Evolutionary conservation across 2,329 filamentous ascomycete species (phyloP).

Genomic region (Ustulina deusta): DNA sequence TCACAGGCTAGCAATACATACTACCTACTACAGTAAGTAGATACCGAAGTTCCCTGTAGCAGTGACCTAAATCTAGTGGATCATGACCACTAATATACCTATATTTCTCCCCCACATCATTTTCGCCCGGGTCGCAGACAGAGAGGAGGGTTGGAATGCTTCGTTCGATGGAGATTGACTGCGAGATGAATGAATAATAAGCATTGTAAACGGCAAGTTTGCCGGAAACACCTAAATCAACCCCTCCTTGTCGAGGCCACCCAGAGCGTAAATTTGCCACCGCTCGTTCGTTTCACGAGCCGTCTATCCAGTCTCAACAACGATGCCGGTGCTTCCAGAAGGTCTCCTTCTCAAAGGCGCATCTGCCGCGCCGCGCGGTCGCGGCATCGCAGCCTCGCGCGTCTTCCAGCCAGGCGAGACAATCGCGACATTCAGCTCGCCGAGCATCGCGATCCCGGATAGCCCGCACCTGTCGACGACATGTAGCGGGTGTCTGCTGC

Average conservation of each 20-base stretch:
- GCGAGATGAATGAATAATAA: constrained; percentile 23
- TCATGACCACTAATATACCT: neutral
- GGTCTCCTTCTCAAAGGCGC: constrained; percentile 29
- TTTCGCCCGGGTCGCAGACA: neutral
- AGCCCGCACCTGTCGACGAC: constrained; percentile 55
- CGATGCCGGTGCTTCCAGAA: constrained; percentile 27
- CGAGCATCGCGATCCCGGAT: constrained; percentile 62
- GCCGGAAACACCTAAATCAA: constrained; percentile 4
- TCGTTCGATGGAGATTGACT: constrained; percentile 5
- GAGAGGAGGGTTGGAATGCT: neutral
- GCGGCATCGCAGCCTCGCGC: constrained; percentile 59
- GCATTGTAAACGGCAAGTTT: constrained; percentile 4
- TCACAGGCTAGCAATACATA: neutral
- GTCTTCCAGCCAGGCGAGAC: constrained; percentile 59
- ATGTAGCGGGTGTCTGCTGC: constrained; percentile 64
- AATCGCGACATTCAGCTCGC: constrained; percentile 59
- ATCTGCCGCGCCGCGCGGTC: constrained; percentile 53
- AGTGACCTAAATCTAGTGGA: constrained; percentile 17
- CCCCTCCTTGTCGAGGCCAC: neutral
- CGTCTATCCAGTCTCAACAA: neutral
- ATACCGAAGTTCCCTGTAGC: neutral
- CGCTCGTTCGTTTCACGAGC: neutral
- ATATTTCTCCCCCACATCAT: constrained; percentile 13
- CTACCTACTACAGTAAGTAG: neutral
- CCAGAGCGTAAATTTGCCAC: neutral